Base-by-base conservation (phyloP, 257 asterid genomes). In the Nicotiana otophora region DNA sequence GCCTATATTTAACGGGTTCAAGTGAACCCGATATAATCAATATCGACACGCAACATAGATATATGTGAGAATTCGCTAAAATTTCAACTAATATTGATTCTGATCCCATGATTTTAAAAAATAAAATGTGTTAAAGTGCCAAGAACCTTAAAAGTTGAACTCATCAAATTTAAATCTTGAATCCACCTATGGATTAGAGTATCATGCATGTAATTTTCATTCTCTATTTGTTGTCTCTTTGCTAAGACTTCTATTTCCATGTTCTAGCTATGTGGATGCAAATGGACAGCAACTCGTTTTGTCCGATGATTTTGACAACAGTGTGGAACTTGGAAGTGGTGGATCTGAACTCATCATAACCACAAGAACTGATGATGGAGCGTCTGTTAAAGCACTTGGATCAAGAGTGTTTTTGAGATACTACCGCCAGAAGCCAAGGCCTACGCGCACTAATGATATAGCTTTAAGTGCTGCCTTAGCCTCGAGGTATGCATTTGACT, bases 401-500 rank as follows among this genome's bases (percentile, higher is more conserved):
- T 94, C 97, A 15, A 90, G 97, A 85, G 98, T 94, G 81, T 96
- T 86, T 87, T 42, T 94, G 89, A 90, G 89, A 85, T 96, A 96
- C 75, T 96, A 94, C 83, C 97, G 96, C 76, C 99, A 94, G 88
- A 96, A 91, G 86, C 99, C 93, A 31, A 92, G 94, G 14, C 98
- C 99, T 19, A 86, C 89, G 4, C 84, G 93, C n/a, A 86, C 88
- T 57, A 89, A 87, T 81, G 85, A 89, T 48, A 81, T 87, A 17
- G 83, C 88, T 31, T 87, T 90, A 30, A 79, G 90, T 28, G 89
- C 85, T 82, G 82, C 88, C 77, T 83, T 96, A 82, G 92, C 97
- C 34, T 78, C 94, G 58, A 91, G 98, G 98, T 96, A 74, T 65
- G 58, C 51, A 34, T 68, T 48, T n/a, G 12, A 60, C 70, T 81